Percentiles rank a stretch among this genome's conserved stretches.
Conservation (phyloP, 768 basidiomycete species). For the Amanita subjunquillea region DNA sequence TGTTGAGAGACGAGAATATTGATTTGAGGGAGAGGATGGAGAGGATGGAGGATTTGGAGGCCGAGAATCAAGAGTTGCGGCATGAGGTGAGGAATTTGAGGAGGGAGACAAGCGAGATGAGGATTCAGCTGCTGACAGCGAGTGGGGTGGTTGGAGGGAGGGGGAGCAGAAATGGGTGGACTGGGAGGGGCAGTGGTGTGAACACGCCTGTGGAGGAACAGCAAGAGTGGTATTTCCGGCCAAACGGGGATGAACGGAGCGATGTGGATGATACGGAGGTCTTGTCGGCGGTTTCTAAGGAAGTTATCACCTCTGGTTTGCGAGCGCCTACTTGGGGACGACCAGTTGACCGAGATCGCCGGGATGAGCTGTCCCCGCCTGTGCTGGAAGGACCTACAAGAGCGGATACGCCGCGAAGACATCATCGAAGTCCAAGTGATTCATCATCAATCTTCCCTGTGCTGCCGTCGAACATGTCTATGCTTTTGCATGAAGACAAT, state of each 20-base stretch:
- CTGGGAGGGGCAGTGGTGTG: constrained; percentile 1
- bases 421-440: constrained; percentile 27
- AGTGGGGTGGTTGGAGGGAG: constrained; percentile 9
- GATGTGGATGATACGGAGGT: not conserved
- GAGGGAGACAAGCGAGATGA: constrained; percentile 23
- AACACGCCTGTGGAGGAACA: constrained; percentile 2
- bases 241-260: not conserved
- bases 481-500: constrained; percentile 50
- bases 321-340: not conserved
- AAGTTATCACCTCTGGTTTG: not conserved
- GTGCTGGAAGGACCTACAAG: constrained; percentile 11
- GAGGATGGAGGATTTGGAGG: constrained; percentile 16
- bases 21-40: constrained; percentile 32
- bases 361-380: not conserved
- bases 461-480: constrained; percentile 65
- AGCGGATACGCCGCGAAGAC: constrained; percentile 15
- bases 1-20: constrained; percentile 59
- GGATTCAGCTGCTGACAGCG: constrained; percentile 14
- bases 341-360: not conserved
- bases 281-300: not conserved
- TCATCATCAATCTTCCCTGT: constrained; percentile 60
- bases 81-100: constrained; percentile 23
- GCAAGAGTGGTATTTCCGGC: not conserved
- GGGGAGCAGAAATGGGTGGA: constrained; percentile 11
- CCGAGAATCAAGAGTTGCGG: constrained; percentile 24